phyloP scores from a whole-genome alignment of 257 asterid genomes.

The Ajuga chamaepitys region DNA sequence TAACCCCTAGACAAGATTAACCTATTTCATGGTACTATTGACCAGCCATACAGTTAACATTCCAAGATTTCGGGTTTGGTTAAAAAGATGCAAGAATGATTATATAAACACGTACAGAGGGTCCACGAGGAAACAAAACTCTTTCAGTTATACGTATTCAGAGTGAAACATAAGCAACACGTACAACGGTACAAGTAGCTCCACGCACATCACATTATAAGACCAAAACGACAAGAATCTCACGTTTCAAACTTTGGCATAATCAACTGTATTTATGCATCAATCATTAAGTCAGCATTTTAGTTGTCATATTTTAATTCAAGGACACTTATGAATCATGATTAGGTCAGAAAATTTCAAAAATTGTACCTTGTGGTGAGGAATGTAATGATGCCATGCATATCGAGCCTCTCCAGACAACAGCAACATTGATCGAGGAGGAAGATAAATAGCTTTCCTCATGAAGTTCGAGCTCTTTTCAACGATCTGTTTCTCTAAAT shows the following conservation, averaged over 20 bases:
- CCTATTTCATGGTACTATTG: too few relatives aligned
- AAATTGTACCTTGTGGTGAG: conserved; percentile 79
- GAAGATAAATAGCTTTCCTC: conserved; percentile 77
- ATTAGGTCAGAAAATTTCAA: neutral
- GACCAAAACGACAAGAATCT: neutral
- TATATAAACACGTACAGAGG: too few relatives aligned
- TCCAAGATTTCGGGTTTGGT: too few relatives aligned
- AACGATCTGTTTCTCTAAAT: conserved; percentile 26
- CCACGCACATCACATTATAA: too few relatives aligned
- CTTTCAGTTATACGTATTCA: too few relatives aligned
- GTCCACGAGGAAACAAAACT: too few relatives aligned
- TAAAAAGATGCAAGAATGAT: too few relatives aligned
- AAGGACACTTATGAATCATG: neutral
- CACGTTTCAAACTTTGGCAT: neutral
- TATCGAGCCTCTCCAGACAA: conserved; percentile 88
- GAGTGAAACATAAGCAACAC: too few relatives aligned
- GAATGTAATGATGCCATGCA: conserved; percentile 99
- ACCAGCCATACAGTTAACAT: too few relatives aligned
- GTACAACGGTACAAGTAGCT: too few relatives aligned
- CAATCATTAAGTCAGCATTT: neutral
- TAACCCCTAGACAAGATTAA: too few relatives aligned
- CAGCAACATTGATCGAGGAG: conserved; percentile 79
- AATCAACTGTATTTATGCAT: neutral
- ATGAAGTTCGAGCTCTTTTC: conserved; percentile 34
- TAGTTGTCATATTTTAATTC: neutral